Base-by-base conservation (phyloP, 805 yeast species). In the Candida quercuum region DNA sequence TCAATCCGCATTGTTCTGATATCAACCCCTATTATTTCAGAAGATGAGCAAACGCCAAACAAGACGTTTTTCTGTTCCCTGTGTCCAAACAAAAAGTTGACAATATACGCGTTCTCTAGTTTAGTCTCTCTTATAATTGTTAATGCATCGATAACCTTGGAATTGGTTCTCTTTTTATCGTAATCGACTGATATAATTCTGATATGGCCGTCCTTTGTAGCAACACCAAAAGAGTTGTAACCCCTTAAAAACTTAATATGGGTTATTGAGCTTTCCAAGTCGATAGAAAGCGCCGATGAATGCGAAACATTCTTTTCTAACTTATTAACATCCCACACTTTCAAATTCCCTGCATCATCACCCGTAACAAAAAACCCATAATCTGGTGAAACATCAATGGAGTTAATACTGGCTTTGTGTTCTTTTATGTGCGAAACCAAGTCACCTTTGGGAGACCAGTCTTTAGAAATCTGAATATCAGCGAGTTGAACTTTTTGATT, bases 291-390 rank as follows among this genome's bases (percentile, higher is more conserved):
- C 8, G 66, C 57, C 0, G 86, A 69, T 4, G 70, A 62, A 22
- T 73, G 72, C 9, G 72, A 62, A 4, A 78, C 74, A 28, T 81
- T 83, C 38, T 72, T 72, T 36, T 80, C 86, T 26, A 89, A 60
- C 40, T 78, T 74, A 9, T 63, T 50, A 1, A 80, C 59, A 52
- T 86, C 94, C 97, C 97, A 93, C 0, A 91, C 59, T 45, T 77
- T 81, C 28, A 93, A 51, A 2, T 63, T 53, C 0, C 97, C 96
- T 21, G 72, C 71, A 33, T 79, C 83, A 7, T 93, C 86, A 2
- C 88, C 95, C 2, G 93, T 79, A 3, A 87, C 63, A 45, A 91
- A 78, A 45, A 75, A 81, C 18, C 73, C 72, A 13, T 76, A 71
- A 21, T 81, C 78, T 0, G 82, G 78, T 5, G 85, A 70, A 0